A percentile compares a stretch with the other conserved stretches of the same genome.
These are phyloP conservation scores for Crataegus laevigata DNA, from an alignment of 306 rosid genomes.

Conservation along the genomic window DNA sequence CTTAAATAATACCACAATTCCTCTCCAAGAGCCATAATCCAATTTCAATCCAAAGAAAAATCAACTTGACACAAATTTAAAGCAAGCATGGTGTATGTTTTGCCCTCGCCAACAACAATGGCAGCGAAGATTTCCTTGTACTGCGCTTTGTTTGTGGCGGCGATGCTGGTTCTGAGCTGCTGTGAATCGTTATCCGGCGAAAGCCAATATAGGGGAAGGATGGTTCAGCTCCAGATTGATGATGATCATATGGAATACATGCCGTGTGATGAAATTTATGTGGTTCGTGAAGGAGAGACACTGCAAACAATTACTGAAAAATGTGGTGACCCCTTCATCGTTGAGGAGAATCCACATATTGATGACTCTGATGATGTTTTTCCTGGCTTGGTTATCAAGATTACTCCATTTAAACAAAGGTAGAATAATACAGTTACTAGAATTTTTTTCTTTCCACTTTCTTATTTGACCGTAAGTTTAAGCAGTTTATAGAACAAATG, in stretches of 20 bases:
- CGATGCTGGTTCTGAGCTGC: conserved; percentile 22
- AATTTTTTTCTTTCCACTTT: neutral
- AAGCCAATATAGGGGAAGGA: conserved; percentile 16
- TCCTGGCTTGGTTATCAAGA: conserved; percentile 77
- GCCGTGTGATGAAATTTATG: conserved; percentile 74
- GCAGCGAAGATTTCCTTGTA: conserved; percentile 29
- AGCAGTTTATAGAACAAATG: neutral
- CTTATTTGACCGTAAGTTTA: neutral
- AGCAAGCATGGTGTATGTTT: neutral
- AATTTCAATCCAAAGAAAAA: neutral
- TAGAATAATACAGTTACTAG: neutral
- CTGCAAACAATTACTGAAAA: conserved; percentile 69
- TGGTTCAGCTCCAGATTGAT: neutral
- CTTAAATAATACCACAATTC: neutral
- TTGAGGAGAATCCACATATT: conserved; percentile 78
- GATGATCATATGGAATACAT: neutral
- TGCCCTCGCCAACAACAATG: conserved; percentile 8
- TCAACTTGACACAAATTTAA: neutral
- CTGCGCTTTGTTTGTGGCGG: conserved; percentile 27
- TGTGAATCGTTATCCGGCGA: conserved; percentile 32
- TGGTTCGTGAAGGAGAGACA: conserved; percentile 77
- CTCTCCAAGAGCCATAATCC: neutral
- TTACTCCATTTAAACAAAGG: conserved; percentile 42
- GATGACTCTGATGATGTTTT: conserved; percentile 77
- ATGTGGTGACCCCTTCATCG: conserved; percentile 71